Evolutionary conservation across 805 yeast genomes (phyloP), one percentile per base, ranked within the genome.

Genomic region (Blastobotrys attinorum): DNA sequence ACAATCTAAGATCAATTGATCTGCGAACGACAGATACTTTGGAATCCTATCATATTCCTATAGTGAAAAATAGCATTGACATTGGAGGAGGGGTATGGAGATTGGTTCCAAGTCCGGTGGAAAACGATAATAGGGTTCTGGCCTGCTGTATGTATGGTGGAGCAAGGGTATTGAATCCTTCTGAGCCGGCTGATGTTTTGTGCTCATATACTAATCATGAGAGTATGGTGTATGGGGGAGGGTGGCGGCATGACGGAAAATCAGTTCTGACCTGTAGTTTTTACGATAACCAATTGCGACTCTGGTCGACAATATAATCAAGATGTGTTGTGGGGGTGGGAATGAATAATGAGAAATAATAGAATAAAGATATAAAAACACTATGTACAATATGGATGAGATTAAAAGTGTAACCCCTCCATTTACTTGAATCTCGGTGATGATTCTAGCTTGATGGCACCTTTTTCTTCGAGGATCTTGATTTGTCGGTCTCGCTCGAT

Each of bases 21-120:
- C 57, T 86, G 36, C 63, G 96, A 46, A 71, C 76, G 48, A 72
- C 57, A 52, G 65, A 53, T 51, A 67, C 68, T 54, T 59, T 60
- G 65, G 61, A 20, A 81, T 83, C 1, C 20, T 48, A 48, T 17
- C 55, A 67, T n/a, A 64, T 73, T 1, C 55, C 57, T 7, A 63
- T 61, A 23, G 66, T 69, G 0, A 57, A 59, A 4, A 61, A 67
- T 11, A 65, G 66, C 35, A 60, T 67, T 22, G 73, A 80, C 38
- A 65, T 92, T 2, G 89, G 87, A 1, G 97, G 98, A 4, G 98
- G 98, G 1, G 97, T 90, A 2, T 90, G 98, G 98, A 69, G 96
- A 54, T 69, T 92, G 46, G 65, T 78, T 5, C 96, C 95, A 2
- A 69, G 76, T 16, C 75, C 78, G 0, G 43, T 50, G 0, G 52